Evolutionary conservation across 257 asterid genomes (phyloP).

Genomic region (Rauvolfia tetraphylla): DNA sequence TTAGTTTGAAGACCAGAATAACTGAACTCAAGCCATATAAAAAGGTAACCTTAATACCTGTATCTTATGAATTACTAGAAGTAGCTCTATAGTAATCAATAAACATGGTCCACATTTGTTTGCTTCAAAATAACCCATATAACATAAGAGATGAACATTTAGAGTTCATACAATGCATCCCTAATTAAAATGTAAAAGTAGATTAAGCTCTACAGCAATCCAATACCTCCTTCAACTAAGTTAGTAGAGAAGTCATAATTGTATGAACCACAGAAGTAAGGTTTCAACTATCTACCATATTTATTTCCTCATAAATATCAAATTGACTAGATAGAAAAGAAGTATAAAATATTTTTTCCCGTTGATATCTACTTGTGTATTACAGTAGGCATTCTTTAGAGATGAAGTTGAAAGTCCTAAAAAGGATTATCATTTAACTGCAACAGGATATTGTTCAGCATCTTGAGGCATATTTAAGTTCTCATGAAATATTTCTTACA

Average conservation of each 20-base stretch:
- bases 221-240: no score
- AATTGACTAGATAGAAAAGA: not conserved
- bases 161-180: not conserved
- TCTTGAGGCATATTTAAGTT: not conserved
- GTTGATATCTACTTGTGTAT: no score
- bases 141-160: not conserved
- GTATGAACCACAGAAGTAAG: no score
- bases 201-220: not conserved
- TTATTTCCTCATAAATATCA: not conserved
- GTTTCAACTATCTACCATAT: not conserved
- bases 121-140: not conserved
- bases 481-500: not conserved
- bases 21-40: not conserved
- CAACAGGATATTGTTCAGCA: not conserved
- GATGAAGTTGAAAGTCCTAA: not conserved
- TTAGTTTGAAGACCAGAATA: not conserved
- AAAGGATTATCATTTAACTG: not conserved
- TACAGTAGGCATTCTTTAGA: no score
- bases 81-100: not conserved
- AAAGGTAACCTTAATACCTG: not conserved
- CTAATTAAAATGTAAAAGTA: not conserved
- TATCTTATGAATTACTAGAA: not conserved
- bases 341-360: not conserved
- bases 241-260: no score
- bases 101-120: not conserved